Percentiles rank a stretch among this genome's conserved stretches.
Evolutionary conservation across 768 basidiomycete species (phyloP).

Genomic region (Russula virescens): DNA sequence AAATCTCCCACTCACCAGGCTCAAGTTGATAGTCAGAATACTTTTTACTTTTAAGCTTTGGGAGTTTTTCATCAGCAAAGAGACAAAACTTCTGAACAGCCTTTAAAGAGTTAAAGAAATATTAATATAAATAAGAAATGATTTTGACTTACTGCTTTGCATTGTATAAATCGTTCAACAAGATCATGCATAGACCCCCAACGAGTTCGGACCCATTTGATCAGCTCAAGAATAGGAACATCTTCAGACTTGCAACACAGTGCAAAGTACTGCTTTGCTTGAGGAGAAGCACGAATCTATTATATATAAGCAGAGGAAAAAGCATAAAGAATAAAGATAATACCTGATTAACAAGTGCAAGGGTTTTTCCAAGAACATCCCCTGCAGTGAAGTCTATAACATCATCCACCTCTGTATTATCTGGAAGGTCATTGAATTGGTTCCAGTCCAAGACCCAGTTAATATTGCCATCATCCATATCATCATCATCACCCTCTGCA

Average conservation of each 20-base stretch:
- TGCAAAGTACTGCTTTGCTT: not conserved
- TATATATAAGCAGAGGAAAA: no score
- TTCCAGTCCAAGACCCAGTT: not conserved
- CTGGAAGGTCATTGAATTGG: not conserved
- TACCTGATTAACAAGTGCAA: not conserved
- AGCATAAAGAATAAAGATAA: no score
- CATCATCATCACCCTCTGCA: no score
- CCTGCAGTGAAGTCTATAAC: not conserved
- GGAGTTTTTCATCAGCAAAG: no score
- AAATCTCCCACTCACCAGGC: no score
- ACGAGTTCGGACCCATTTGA: not conserved
- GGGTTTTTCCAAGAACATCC: not conserved
- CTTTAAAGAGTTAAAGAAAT: no score
- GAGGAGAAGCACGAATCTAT: not conserved
- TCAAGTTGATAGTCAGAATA: no score
- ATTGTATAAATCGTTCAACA: not conserved
- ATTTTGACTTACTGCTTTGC: no score
- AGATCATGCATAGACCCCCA: not conserved
- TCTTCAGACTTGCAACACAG: not conserved
- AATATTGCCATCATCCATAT: no score
- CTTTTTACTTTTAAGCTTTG: no score
- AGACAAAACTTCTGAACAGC: no score
- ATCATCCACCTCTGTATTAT: not conserved
- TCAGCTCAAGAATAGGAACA: not conserved
- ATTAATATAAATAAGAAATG: no score